Conservation (phyloP, 495 filamentous ascomycete genomes). For the Penicillium psychrofluorescens region DNA sequence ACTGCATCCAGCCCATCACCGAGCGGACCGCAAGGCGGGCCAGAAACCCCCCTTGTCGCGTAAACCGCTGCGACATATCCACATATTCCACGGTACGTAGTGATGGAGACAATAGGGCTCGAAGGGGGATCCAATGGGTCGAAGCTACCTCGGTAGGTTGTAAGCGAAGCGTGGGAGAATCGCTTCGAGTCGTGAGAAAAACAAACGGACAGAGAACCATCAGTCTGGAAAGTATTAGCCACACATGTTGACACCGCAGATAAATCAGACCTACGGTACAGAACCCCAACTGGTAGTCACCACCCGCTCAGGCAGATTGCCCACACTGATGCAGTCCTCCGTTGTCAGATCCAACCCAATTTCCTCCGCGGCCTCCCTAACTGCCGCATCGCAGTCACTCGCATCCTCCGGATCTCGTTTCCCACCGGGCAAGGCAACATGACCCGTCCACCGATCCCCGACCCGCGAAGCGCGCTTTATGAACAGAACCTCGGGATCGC, state of each 20-base stretch:
- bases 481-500: conserved; percentile 69
- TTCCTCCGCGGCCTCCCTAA: conserved; percentile 66
- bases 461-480: conserved; percentile 67
- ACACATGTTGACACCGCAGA: conserved; percentile 1
- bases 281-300: conserved; percentile 69
- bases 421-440: conserved; percentile 70
- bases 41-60: conserved; percentile 42
- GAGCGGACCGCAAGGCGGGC: conserved; percentile 44
- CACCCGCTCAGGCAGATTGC: conserved; percentile 65
- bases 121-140: conserved; percentile 69
- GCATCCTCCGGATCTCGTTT: conserved; percentile 63
- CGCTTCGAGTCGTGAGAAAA: conserved; percentile 53
- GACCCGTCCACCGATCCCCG: conserved; percentile 70
- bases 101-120: conserved; percentile 54
- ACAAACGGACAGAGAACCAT: conserved; percentile 77
- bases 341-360: conserved; percentile 58
- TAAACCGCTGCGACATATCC: conserved; percentile 60
- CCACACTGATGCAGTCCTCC: conserved; percentile 48
- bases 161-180: conserved; percentile 51
- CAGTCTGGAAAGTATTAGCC: conserved; percentile 36
- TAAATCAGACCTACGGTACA: conserved; percentile 45
- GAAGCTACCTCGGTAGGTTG: conserved; percentile 70
- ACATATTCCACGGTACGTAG: conserved; percentile 57
- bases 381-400: conserved; percentile 56
- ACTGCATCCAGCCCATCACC: conserved; percentile 62